Evolutionary conservation across 78 protist genomes (phyloP).

Genomic region (Cavenderia fasciculata): DNA sequence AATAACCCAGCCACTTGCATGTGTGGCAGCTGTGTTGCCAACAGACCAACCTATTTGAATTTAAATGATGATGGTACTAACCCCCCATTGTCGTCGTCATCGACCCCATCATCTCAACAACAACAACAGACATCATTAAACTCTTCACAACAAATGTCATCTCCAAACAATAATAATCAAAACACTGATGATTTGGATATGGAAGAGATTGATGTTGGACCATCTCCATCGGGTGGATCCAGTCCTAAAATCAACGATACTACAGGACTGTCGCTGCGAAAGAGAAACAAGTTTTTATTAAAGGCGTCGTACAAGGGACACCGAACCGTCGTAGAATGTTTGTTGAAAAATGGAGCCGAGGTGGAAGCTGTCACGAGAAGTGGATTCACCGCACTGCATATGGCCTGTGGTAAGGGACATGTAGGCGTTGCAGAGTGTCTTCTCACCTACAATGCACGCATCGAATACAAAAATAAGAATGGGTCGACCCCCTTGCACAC

Average conservation of each 20-base stretch:
- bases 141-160: background rate
- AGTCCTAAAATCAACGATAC: conserved; percentile 48
- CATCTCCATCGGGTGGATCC: background rate
- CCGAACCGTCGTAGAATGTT: conserved; percentile 41
- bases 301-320: conserved; percentile 78
- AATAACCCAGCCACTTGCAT: background rate
- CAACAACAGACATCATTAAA: background rate
- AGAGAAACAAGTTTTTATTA: conserved; percentile 55
- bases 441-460: conserved; percentile 35
- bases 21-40: background rate
- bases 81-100: background rate
- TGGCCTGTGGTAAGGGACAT: conserved; percentile 80
- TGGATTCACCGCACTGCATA: conserved; percentile 73
- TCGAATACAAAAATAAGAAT: conserved; percentile 62
- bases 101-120: background rate
- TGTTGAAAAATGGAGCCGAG: conserved; percentile 57
- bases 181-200: conserved; percentile 44
- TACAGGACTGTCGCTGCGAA: conserved; percentile 18
- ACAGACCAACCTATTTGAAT: conserved; percentile 20
- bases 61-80: background rate
- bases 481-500: conserved; percentile 76
- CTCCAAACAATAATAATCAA: background rate
- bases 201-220: conserved; percentile 54
- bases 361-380: conserved; percentile 56
- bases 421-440: conserved; percentile 58